These are phyloP conservation scores for Aspergillus niger DNA, from an alignment of 2,329 filamentous ascomycete species.

Conservation along the genomic window DNA sequence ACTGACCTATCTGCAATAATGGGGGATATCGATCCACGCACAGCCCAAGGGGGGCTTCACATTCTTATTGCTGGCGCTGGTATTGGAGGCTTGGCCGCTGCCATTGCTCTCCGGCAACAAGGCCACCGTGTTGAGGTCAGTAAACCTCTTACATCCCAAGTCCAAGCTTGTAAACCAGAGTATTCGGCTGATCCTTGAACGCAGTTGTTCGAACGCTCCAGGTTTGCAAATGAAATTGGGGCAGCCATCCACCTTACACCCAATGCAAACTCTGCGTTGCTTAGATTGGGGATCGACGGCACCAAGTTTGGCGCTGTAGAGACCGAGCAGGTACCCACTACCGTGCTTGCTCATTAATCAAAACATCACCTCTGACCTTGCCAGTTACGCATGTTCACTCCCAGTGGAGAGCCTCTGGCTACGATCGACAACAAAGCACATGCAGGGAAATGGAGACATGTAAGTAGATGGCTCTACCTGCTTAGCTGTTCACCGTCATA, in stretches of 20 bases:
- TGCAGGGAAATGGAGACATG: conserved; percentile 32
- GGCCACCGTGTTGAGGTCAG: conserved; percentile 50
- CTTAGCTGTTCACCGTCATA: neutral
- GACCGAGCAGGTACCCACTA: conserved; percentile 28
- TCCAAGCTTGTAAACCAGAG: too few species aligned
- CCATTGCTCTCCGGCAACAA: conserved; percentile 54
- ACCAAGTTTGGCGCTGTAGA: conserved; percentile 45
- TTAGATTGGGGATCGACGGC: conserved; percentile 46
- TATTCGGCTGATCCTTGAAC: neutral
- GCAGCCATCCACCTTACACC: conserved; percentile 65
- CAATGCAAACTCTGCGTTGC: conserved; percentile 61
- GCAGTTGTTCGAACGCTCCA: conserved; percentile 59
- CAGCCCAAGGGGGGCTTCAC: conserved; percentile 23
- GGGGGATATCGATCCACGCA: conserved; percentile 18
- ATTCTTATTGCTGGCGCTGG: conserved; percentile 39
- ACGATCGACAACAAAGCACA: conserved; percentile 23
- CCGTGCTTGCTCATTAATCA: neutral
- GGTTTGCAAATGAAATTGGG: conserved; percentile 58
- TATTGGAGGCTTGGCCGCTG: conserved; percentile 37
- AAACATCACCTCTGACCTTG: conserved; percentile 12
- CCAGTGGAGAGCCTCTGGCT: conserved; percentile 40
- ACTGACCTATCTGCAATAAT: conserved; percentile 14
- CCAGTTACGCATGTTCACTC: conserved; percentile 42
- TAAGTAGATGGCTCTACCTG: conserved; percentile 20
- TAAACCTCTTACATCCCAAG: neutral